A percentile compares a stretch with the other conserved stretches of the same genome.
These are phyloP conservation scores for Suhomyces chickasaworum DNA, from an alignment of 1,139 yeast genomes.

Conservation along the genomic window DNA sequence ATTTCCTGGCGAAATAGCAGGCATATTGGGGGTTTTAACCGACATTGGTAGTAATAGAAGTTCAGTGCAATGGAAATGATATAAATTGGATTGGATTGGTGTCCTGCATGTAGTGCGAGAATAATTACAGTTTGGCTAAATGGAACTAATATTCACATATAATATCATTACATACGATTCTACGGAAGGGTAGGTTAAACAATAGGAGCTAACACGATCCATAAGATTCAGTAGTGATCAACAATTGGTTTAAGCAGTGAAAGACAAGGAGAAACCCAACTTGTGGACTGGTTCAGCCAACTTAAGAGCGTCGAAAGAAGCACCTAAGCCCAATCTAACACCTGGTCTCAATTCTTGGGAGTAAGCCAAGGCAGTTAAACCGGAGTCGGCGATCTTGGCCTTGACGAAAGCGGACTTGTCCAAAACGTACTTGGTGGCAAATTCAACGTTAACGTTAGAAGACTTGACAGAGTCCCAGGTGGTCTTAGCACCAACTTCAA, in stretches of 20 bases:
- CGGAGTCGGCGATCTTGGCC: constrained; percentile 97
- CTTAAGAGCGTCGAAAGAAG: constrained; percentile 94
- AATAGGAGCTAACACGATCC: not conserved
- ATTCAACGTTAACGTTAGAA: constrained; percentile 77
- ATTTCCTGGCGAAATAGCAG: constrained; percentile 8
- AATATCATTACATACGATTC: constrained; percentile 9
- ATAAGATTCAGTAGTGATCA: constrained; percentile 2
- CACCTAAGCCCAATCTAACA: constrained; percentile 96
- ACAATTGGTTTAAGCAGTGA: constrained; percentile 64
- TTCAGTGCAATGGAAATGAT: not conserved
- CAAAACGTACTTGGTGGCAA: constrained; percentile 92
- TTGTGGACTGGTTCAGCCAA: constrained; percentile 97
- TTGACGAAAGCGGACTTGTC: constrained; percentile 87
- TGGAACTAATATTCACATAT: constrained; percentile 4
- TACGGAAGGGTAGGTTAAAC: constrained; percentile 7
- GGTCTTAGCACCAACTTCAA: constrained; percentile 98
- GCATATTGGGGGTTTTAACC: constrained; percentile 6
- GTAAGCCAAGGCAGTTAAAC: constrained; percentile 92
- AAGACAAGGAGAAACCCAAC: constrained; percentile 92
- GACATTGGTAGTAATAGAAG: constrained; percentile 4
- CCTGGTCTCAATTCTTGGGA: constrained; percentile 96
- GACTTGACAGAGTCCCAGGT: constrained; percentile 85
- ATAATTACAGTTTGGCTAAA: not conserved
- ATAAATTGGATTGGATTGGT: not conserved
- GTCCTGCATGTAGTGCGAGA: not conserved